Evolutionary conservation across 352 stramenopile genomes (phyloP).

Genomic region (Albugo laibachii): DNA sequence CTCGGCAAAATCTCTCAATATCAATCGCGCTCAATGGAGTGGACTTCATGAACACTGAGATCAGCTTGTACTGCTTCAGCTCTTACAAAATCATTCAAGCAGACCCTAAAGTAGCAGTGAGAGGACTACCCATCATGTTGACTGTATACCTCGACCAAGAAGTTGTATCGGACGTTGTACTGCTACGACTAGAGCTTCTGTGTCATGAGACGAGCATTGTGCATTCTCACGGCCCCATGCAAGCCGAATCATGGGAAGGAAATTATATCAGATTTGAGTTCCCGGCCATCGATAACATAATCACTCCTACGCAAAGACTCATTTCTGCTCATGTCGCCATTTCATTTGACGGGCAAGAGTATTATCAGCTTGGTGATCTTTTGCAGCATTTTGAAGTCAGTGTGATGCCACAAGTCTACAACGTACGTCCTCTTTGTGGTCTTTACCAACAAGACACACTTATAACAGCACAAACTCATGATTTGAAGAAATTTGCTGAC

Average conservation of each 20-base stretch:
- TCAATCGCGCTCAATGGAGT: constrained; percentile 45
- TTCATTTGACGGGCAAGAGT: constrained; percentile 30
- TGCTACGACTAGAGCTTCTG: constrained; percentile 23
- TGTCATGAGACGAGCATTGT: constrained; percentile 3
- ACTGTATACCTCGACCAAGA: constrained; percentile 17
- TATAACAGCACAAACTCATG: constrained; percentile 18
- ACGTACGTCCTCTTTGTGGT: constrained; percentile 22
- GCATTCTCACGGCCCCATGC: constrained; percentile 16
- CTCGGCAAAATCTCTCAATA: constrained; percentile 21
- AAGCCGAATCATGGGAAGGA: constrained; percentile 17
- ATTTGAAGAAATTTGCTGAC: constrained; percentile 15
- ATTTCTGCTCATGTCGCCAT: constrained; percentile 19
- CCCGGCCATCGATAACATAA: constrained; percentile 14
- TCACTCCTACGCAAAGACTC: constrained; percentile 15
- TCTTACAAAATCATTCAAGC: constrained; percentile 21
- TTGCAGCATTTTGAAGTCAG: constrained; percentile 29
- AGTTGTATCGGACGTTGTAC: constrained; percentile 23
- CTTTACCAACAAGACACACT: constrained; percentile 22
- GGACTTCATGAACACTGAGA: constrained; percentile 30
- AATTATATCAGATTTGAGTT: constrained; percentile 23
- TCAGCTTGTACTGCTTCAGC: constrained; percentile 33
- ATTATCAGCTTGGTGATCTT: constrained; percentile 25
- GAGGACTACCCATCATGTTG: constrained; percentile 33
- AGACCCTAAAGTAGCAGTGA: constrained; percentile 25
- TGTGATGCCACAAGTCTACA: constrained; percentile 33